Base-by-base conservation (phyloP, 2,329 filamentous ascomycete species). In the Diaporthe ampelina region DNA sequence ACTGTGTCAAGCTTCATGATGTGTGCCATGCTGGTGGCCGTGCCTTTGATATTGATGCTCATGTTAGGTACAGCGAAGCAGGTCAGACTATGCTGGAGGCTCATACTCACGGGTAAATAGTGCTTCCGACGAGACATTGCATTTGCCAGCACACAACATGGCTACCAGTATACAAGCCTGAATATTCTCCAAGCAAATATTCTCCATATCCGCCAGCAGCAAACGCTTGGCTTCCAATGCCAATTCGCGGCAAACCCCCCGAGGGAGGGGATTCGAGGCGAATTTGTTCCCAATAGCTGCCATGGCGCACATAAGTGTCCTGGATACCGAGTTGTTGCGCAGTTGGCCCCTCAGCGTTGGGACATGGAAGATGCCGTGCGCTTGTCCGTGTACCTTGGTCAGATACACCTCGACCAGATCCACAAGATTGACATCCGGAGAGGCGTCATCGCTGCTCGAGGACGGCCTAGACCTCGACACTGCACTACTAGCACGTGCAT, bases 301-400 rank as follows among this genome's bases (percentile, higher is more conserved):
- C 19, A 58, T 58, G 9, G 56, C 56, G 4, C 13, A 58, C 19
- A 58, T 10, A 10, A 58, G 56, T 11, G 56, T 10, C 19, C 9
- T 37, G 29, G 56, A 19, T 10, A 58, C 56, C 5, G 56, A 37
- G 29, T 58, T n/a, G 19, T 58, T 37, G 19, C 19, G 29, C 19
- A 58, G 29, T 9, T 13, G 19, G 15, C 32, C 9, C 9, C 29
- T 58, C 17, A 58, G 29, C 9, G 56, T 37, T 15, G 56, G 56
- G 11, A 10, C 4, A 11, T 58, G 29, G 56, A 58, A 58, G 17
- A 58, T 58, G 21, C 56, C 11, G 29, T 37, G 56, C 13, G 56
- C 56, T 37, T 58, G 56, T 10, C 56, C 56, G 19, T 58, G 56
- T 37, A 58, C 11, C 32, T 58, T 58, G 32, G 56, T 37, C 56